phyloP scores from a whole-genome alignment of 495 filamentous ascomycete species.

The Penicillium coffeae region DNA sequence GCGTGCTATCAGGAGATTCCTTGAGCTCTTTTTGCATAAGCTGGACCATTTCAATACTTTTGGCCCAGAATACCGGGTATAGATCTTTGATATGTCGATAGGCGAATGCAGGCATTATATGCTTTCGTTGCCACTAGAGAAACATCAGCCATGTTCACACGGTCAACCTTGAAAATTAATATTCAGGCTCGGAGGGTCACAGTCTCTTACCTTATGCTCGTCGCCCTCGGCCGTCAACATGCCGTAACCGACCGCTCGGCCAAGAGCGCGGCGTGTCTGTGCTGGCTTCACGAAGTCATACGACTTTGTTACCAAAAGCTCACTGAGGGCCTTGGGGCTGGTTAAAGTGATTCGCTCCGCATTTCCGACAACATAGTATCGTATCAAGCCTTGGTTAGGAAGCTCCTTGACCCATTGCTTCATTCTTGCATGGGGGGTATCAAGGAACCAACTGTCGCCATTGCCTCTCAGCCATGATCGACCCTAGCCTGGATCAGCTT shows the following conservation, averaged over 20 bases:
- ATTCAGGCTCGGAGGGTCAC: background rate
- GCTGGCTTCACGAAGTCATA: conserved; percentile 79
- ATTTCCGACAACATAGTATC: conserved; percentile 65
- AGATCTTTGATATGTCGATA: conserved; percentile 84
- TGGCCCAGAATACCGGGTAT: conserved; percentile 80
- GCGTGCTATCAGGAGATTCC: conserved; percentile 20
- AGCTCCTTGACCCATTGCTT: conserved; percentile 61
- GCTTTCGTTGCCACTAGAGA: conserved; percentile 60
- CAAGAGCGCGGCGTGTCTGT: conserved; percentile 51
- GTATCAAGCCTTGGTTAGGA: conserved; percentile 77
- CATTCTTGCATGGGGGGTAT: conserved; percentile 54
- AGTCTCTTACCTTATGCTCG: conserved; percentile 59
- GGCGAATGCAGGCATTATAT: conserved; percentile 78
- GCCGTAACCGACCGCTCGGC: conserved; percentile 67
- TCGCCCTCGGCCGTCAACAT: conserved; percentile 81
- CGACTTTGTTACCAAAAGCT: conserved; percentile 61
- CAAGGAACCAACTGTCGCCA: conserved; percentile 14
- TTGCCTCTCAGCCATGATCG: conserved; percentile 39
- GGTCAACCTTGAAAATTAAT: no score
- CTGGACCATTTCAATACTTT: conserved; percentile 51
- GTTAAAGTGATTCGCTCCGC: conserved; percentile 65
- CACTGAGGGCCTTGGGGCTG: conserved; percentile 60
- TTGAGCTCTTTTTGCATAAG: conserved; percentile 35
- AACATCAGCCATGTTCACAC: background rate
- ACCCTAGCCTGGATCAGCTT: conserved; percentile 15